Evolutionary conservation across 306 rosid species (phyloP).

Genomic region (Rosa chinensis): DNA sequence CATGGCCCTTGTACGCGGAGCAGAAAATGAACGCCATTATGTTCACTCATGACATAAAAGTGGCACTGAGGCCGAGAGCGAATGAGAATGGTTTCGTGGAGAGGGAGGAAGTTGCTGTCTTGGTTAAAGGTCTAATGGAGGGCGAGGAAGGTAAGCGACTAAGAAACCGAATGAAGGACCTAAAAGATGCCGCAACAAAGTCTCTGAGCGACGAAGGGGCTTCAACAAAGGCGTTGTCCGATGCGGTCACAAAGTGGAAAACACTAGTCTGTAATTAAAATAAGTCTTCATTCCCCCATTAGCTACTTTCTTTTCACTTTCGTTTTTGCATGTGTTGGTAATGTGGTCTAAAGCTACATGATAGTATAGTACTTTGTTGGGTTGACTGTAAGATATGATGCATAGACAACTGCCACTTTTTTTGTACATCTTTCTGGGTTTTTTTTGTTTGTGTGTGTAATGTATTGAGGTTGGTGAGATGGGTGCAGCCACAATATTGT

Average conservation of each 20-base stretch:
- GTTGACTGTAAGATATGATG: conserved; percentile 14
- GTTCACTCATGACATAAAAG: conserved; percentile 39
- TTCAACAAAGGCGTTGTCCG: conserved; percentile 43
- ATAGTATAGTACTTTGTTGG: conserved; percentile 3
- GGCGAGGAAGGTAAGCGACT: conserved; percentile 76
- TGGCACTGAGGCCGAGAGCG: conserved; percentile 41
- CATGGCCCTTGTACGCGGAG: conserved; percentile 82
- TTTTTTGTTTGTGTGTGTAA: background rate
- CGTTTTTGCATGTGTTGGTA: background rate
- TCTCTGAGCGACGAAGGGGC: conserved; percentile 42
- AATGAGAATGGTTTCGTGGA: conserved; percentile 43
- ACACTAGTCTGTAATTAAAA: conserved; percentile 8
- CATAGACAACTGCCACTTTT: background rate
- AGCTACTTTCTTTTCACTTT: too few relatives aligned
- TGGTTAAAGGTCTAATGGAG: conserved; percentile 57
- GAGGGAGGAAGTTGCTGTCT: conserved; percentile 48
- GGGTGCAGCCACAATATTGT: conserved; percentile 2
- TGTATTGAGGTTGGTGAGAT: background rate
- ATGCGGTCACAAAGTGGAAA: conserved; percentile 49
- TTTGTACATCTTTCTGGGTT: background rate
- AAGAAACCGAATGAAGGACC: conserved; percentile 49
- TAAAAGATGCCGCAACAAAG: conserved; percentile 50
- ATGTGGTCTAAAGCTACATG: background rate
- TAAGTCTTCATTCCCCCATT: background rate
- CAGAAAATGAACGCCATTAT: conserved; percentile 72